Evolutionary conservation across 345 rosid genomes (phyloP).

Genomic region (Citrus maxima): DNA sequence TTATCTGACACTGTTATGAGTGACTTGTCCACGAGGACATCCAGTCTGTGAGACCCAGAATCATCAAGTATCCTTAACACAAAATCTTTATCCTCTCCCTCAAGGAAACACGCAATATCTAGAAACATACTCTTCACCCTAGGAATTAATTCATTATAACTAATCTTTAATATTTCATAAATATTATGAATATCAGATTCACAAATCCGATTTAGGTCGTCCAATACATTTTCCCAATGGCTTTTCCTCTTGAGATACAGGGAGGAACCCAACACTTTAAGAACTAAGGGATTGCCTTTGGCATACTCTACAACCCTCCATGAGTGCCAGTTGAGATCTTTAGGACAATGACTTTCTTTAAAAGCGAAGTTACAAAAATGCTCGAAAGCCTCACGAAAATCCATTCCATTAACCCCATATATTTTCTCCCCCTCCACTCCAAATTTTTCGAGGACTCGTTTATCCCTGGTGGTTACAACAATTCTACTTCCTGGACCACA

Average conservation of each 20-base stretch:
- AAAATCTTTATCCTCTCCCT: constrained; percentile 9
- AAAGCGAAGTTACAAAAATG: neutral
- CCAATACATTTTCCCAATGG: neutral
- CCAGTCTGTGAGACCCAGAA: neutral
- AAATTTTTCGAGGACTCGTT: too few species aligned
- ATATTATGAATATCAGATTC: neutral
- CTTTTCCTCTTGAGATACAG: neutral
- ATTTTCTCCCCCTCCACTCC: too few species aligned
- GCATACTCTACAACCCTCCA: neutral
- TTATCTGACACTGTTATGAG: too few species aligned
- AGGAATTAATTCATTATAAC: neutral
- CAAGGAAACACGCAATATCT: constrained; percentile 48
- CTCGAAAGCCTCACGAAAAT: neutral
- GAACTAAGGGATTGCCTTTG: constrained; percentile 15
- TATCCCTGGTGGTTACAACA: too few species aligned
- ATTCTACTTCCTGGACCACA: too few species aligned
- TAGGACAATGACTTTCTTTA: neutral
- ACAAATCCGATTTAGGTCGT: neutral
- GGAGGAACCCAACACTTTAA: neutral
- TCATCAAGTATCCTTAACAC: constrained; percentile 20
- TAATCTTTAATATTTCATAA: neutral
- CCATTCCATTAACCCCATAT: too few species aligned
- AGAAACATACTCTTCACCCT: constrained; percentile 31
- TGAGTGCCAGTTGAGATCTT: neutral
- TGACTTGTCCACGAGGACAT: neutral